These are phyloP conservation scores for Erysimum cheiri DNA, from an alignment of 441 rosid genomes.

Conservation along the genomic window DNA sequence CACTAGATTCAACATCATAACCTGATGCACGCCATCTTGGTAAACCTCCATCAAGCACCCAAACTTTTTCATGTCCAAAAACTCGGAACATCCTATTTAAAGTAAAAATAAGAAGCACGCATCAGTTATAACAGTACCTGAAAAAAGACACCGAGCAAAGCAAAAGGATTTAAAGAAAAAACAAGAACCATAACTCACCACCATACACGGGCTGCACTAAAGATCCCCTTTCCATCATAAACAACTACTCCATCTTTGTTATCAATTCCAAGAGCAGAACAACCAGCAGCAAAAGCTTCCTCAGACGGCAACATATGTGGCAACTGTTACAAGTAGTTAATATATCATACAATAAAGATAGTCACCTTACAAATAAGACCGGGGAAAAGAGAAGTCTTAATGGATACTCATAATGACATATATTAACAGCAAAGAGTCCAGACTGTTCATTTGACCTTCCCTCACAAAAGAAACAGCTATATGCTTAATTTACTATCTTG, in stretches of 20 bases:
- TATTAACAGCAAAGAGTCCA: background rate
- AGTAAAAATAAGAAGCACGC: background rate
- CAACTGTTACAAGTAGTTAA: conserved; percentile 53
- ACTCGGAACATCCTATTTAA: conserved; percentile 89
- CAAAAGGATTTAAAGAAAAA: conserved; percentile 1
- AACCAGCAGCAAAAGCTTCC: conserved; percentile 98
- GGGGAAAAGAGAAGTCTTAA: background rate
- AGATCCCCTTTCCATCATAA: conserved; percentile 97
- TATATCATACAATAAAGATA: conserved; percentile 25
- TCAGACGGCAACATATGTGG: conserved; percentile 99
- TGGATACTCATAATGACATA: conserved; percentile 5
- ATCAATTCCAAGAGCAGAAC: conserved; percentile 89
- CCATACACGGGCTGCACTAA: conserved; percentile 99
- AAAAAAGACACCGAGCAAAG: conserved; percentile 17
- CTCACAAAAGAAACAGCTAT: background rate
- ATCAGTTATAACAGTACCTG: conserved; percentile 8
- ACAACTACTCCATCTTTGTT: conserved; percentile 90
- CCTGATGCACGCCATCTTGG: conserved; percentile 98
- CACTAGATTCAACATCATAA: conserved; percentile 97
- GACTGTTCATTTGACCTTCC: background rate
- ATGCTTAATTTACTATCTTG: background rate
- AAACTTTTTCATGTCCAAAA: conserved; percentile 86
- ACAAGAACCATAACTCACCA: conserved; percentile 67
- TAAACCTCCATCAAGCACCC: conserved; percentile 97
- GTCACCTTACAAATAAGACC: background rate